Evolutionary conservation across 179 eudicot species (phyloP), one percentile per base, ranked within the genome.

Genomic region (Silene coronaria): DNA sequence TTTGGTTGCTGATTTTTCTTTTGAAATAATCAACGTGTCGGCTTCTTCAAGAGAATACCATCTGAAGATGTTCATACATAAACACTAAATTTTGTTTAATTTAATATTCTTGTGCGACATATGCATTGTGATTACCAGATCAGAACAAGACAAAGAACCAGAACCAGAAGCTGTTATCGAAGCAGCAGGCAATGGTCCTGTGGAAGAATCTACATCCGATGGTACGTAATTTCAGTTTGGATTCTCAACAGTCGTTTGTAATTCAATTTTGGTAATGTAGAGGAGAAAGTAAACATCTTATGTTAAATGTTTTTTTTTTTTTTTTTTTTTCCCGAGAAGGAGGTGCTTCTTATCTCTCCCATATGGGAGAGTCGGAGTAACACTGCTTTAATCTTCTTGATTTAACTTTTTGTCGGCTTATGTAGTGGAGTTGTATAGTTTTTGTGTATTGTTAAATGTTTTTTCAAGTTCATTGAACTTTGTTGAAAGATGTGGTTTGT

Each of bases 401-500:
- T 42, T 11, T 11, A 42, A 7, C 48, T 42, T n/a, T 73, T 61
- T n/a, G 77, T 57, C 24, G 74, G 57, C 21, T 19, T 36, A 19
- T 63, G 19, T 23, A 6, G 26, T 3, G 2, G 48, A 36, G 23
- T 8, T 36, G 51, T 21, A 6, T 28, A 67, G 4, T 30, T 14
- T 45, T 45, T 51, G 74, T 9, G 3, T 26, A 19, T 48, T 46
- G 21, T 23, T 17, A 27, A 64, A 58, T 6, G 71, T 30, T 34
- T 58, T 14, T 19, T 14, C 30, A 48, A 45, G 58, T 32, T 53
- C 51, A 26, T 21, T 51, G 26, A 11, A 34, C 27, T 76, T 27
- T 23, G 36, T 51, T 53, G 66, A 78, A 62, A 3, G 38, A 22
- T 67, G 66, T 68, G 21, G 38, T 71, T 60, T 79, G 46, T 83